Conservation (phyloP, 306 rosid genomes). For the Vigna unguiculata region DNA sequence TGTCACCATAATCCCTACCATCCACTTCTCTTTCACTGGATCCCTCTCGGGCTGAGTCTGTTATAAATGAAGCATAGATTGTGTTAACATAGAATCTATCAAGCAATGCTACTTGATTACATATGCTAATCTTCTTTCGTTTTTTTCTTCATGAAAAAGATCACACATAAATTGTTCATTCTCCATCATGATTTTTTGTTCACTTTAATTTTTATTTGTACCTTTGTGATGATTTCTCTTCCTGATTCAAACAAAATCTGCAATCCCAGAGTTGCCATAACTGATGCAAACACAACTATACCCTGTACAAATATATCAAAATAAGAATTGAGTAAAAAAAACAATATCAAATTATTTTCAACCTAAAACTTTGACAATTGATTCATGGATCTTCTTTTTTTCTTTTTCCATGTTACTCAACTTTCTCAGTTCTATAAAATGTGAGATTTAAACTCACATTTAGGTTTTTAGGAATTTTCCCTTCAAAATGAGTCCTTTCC, state of each 20-base stretch:
- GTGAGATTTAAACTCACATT: no score
- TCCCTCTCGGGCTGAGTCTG: slow-evolving; percentile 77
- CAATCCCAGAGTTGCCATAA: slow-evolving; percentile 94
- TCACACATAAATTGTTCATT: neutral
- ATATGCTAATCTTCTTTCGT: neutral
- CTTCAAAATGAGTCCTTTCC: no score
- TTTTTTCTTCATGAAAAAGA: no score
- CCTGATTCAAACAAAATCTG: slow-evolving; percentile 86
- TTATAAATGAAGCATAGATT: slow-evolving; percentile 26
- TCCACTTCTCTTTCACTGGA: slow-evolving; percentile 77
- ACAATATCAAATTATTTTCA: neutral
- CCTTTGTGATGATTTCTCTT: slow-evolving; percentile 71
- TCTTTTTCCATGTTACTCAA: no score
- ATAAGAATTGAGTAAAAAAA: neutral
- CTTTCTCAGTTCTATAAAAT: no score
- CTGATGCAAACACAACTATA: slow-evolving; percentile 87
- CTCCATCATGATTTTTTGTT: neutral
- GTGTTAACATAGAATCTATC: neutral
- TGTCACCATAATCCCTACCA: slow-evolving; percentile 85
- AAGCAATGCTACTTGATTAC: neutral
- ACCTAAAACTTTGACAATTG: no score
- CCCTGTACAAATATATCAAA: slow-evolving; percentile 58
- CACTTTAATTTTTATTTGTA: slow-evolving; percentile 13
- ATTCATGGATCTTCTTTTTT: no score
- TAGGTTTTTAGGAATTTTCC: no score